Conservation (phyloP, 495 filamentous ascomycete species). For the Ascobolus immersus region DNA sequence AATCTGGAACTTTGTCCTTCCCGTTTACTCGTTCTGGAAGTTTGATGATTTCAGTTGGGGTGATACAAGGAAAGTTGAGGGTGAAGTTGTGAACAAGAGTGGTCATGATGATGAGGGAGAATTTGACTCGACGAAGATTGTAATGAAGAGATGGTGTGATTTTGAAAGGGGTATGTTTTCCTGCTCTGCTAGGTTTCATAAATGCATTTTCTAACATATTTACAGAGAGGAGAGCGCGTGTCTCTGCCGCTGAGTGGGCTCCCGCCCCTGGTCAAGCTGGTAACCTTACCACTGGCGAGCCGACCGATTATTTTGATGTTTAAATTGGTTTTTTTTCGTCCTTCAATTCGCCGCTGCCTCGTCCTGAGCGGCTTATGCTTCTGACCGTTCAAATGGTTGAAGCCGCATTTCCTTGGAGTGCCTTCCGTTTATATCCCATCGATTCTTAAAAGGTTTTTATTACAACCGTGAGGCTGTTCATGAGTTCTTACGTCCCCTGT, state of each 20-base stretch:
- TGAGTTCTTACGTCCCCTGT: too few species aligned
- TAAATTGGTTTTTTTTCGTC: too few species aligned
- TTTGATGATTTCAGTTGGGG: slow-evolving; percentile 99
- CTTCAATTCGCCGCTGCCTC: too few species aligned
- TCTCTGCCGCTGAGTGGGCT: slow-evolving; percentile 13
- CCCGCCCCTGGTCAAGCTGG: too few species aligned
- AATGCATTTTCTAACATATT: neutral
- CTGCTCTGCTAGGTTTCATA: neutral
- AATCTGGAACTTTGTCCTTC: slow-evolving; percentile 93
- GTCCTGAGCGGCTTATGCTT: too few species aligned
- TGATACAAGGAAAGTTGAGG: slow-evolving; percentile 85
- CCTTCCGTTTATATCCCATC: too few species aligned
- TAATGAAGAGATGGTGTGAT: slow-evolving; percentile 93
- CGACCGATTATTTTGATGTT: too few species aligned
- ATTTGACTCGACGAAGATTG: slow-evolving; percentile 93
- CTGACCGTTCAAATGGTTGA: too few species aligned
- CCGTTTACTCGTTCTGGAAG: slow-evolving; percentile 93
- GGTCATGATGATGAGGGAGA: slow-evolving; percentile 78
- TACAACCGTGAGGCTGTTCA: too few species aligned
- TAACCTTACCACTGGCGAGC: too few species aligned
- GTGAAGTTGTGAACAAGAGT: slow-evolving; percentile 49
- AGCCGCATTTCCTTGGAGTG: too few species aligned
- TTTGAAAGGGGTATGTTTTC: slow-evolving; percentile 48
- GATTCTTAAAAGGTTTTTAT: too few species aligned
- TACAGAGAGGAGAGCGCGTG: slow-evolving; percentile 20